phyloP scores from a whole-genome alignment of 2,329 filamentous ascomycete genomes.

The Colletotrichum spaethianum region DNA sequence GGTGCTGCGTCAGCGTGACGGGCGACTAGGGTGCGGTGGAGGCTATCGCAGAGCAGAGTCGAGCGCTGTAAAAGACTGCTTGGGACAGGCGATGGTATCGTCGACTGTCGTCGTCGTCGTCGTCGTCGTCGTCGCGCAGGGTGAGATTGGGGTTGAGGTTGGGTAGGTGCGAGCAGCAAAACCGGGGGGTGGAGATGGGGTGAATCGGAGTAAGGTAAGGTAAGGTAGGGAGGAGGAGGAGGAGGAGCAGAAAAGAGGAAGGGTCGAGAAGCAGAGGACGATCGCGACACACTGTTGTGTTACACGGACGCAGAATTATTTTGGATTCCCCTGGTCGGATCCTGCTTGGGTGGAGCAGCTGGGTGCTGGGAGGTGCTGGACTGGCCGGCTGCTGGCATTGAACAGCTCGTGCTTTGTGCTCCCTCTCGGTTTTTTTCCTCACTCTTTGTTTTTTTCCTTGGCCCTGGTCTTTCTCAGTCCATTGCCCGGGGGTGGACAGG shows the following conservation, averaged over 20 bases:
- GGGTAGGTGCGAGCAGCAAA: slow-evolving; percentile 3
- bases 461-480: slow-evolving; percentile 5
- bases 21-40: slow-evolving; percentile 20
- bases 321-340: slow-evolving; percentile 40
- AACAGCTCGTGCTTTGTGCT: slow-evolving; percentile 35
- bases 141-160: background rate
- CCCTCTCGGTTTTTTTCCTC: slow-evolving; percentile 13
- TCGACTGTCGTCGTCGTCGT: slow-evolving; percentile 15
- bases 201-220: background rate
- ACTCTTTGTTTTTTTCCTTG: slow-evolving; percentile 2
- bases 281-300: slow-evolving; percentile 42
- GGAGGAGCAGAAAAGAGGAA: slow-evolving; percentile 14
- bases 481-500: slow-evolving; percentile 24
- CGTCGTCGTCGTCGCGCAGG: slow-evolving; percentile 1
- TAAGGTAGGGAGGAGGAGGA: slow-evolving; percentile 1
- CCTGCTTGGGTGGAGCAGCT: slow-evolving; percentile 35
- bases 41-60: slow-evolving; percentile 26
- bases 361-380: background rate
- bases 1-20: slow-evolving; percentile 32
- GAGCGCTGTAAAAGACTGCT: slow-evolving; percentile 8
- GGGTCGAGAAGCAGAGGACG: slow-evolving; percentile 25
- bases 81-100: slow-evolving; percentile 20
- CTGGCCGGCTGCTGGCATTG: slow-evolving; percentile 33
- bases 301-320: slow-evolving; percentile 43
- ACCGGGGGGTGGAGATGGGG: background rate